phyloP scores from a whole-genome alignment of 768 basidiomycete genomes.

The Suillus decipiens region DNA sequence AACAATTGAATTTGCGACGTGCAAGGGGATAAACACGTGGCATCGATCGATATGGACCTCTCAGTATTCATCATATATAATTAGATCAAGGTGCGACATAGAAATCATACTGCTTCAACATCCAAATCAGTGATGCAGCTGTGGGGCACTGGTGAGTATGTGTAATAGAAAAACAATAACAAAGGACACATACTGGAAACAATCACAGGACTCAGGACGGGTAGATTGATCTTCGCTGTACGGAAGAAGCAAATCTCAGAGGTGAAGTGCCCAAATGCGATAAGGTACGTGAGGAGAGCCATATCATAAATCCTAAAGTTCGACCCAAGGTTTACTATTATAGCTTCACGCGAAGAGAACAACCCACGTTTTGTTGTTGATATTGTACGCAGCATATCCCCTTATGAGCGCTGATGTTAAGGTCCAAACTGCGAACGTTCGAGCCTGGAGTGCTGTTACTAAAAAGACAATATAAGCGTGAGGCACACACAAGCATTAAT shows the following conservation, averaged over 20 bases:
- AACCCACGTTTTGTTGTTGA: slow-evolving; percentile 76
- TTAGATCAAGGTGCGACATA: slow-evolving; percentile 54
- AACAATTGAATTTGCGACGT: background rate
- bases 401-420: slow-evolving; percentile 82
- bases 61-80: background rate
- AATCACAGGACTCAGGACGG: slow-evolving; percentile 72
- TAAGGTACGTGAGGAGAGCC: slow-evolving; percentile 82
- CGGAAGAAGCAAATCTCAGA: slow-evolving; percentile 85
- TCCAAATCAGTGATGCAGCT: slow-evolving; percentile 81
- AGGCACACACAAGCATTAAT: background rate
- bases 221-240: slow-evolving; percentile 61
- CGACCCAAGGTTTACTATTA: background rate
- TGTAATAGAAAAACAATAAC: slow-evolving; percentile 2
- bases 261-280: slow-evolving; percentile 88
- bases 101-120: slow-evolving; percentile 79
- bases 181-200: slow-evolving; percentile 71
- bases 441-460: slow-evolving; percentile 87
- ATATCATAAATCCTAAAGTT: slow-evolving; percentile 82
- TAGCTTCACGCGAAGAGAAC: slow-evolving; percentile 13
- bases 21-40: background rate
- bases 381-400: slow-evolving; percentile 87
- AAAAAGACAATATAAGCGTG: slow-evolving; percentile 8
- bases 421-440: slow-evolving; percentile 93
- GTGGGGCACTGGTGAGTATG: slow-evolving; percentile 15
- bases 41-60: background rate